phyloP scores from a whole-genome alignment of 2,329 filamentous ascomycete genomes.

The Xylaria sp. region DNA sequence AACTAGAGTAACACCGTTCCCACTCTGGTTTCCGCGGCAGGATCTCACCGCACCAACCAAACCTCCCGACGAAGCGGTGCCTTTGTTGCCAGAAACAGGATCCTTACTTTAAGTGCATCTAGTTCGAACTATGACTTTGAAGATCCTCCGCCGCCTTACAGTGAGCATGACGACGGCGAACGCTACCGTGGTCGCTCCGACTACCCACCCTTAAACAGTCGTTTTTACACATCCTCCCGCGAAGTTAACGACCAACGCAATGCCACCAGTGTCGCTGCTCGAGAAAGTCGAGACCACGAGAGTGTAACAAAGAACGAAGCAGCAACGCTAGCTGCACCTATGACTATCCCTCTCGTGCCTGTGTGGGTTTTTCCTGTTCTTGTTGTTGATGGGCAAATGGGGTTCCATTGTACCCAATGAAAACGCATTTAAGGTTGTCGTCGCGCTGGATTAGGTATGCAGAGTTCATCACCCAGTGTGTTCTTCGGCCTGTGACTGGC shows the following conservation, averaged over 20 bases:
- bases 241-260: conserved; percentile 44
- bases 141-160: conserved; percentile 41
- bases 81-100: conserved; percentile 41
- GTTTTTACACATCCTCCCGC: conserved; percentile 50
- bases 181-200: conserved; percentile 2
- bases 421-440: too few species aligned
- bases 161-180: conserved; percentile 31
- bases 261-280: too few species aligned
- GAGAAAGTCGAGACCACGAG: neutral
- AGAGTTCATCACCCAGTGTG: neutral
- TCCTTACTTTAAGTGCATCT: conserved; percentile 24
- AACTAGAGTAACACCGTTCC: neutral
- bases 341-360: too few species aligned
- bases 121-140: conserved; percentile 29
- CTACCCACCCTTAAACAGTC: conserved; percentile 55
- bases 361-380: too few species aligned
- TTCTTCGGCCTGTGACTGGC: neutral
- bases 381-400: too few species aligned
- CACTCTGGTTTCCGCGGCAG: neutral
- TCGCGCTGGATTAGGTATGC: too few species aligned
- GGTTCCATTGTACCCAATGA: too few species aligned
- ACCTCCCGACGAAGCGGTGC: conserved; percentile 46
- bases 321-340: neutral
- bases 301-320: neutral
- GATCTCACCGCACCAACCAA: conserved; percentile 32